These are phyloP conservation scores for Erysiphe pulchra DNA, from an alignment of 2,329 filamentous ascomycete species.

Conservation along the genomic window DNA sequence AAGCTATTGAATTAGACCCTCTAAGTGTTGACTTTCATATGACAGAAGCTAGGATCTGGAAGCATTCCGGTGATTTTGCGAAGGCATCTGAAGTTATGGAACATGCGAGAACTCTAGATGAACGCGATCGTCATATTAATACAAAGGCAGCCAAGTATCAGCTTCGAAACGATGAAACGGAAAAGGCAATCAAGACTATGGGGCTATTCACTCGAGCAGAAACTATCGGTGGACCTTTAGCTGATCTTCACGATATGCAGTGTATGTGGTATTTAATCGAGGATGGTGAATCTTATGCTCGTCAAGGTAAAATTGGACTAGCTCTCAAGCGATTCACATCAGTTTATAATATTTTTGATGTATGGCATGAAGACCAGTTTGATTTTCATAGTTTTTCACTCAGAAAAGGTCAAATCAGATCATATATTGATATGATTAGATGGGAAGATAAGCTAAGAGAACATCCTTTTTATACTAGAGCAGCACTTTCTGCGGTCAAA, in stretches of 20 bases:
- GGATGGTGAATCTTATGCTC: constrained; percentile 70
- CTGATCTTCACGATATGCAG: constrained; percentile 92
- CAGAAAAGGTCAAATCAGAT: constrained; percentile 84
- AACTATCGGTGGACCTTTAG: constrained; percentile 61
- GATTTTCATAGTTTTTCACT: constrained; percentile 96
- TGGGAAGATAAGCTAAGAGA: constrained; percentile 86
- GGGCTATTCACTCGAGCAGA: constrained; percentile 87
- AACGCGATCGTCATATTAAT: constrained; percentile 91
- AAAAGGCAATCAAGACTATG: constrained; percentile 66
- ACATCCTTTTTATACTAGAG: constrained; percentile 76
- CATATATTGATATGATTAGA: constrained; percentile 85
- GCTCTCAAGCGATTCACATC: constrained; percentile 82
- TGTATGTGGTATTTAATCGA: constrained; percentile 93
- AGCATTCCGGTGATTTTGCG: constrained; percentile 57
- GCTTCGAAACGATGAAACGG: constrained; percentile 73
- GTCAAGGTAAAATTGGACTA: constrained; percentile 57
- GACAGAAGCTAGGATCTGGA: constrained; percentile 86
- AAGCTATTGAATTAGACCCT: constrained; percentile 54
- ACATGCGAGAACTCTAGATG: constrained; percentile 57
- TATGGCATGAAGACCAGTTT: constrained; percentile 96
- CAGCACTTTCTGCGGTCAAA: constrained; percentile 56
- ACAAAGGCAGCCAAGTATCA: constrained; percentile 96
- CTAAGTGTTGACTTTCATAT: constrained; percentile 78
- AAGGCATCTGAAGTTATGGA: constrained; percentile 79
- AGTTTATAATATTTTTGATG: constrained; percentile 78